Conservation (phyloP, 495 filamentous ascomycete genomes). For the Tuber calosporum region DNA sequence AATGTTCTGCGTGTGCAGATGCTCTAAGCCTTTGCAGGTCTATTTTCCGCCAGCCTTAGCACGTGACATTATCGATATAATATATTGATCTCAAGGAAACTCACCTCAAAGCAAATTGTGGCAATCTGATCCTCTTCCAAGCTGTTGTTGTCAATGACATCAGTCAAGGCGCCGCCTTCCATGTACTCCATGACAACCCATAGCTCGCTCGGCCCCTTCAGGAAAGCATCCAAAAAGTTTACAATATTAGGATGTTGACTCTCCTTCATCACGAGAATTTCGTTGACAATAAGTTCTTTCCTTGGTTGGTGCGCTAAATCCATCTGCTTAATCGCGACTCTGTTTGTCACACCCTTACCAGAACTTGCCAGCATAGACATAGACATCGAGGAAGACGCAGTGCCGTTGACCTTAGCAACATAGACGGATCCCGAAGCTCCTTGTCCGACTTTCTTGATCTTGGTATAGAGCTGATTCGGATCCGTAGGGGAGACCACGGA, state of each 20-base stretch:
- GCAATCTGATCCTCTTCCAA: conserved; percentile 96
- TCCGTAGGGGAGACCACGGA: conserved; percentile 90
- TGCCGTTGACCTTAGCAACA: conserved; percentile 77
- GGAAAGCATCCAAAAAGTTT: conserved; percentile 95
- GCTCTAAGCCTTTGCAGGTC: conserved; percentile 92
- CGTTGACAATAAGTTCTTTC: conserved; percentile 98
- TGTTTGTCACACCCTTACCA: conserved; percentile 45
- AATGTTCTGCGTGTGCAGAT: conserved; percentile 89
- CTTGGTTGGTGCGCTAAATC: conserved; percentile 92
- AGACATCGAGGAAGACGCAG: conserved; percentile 39
- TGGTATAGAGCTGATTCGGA: conserved; percentile 85
- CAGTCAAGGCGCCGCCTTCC: conserved; percentile 94
- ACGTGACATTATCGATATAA: background rate
- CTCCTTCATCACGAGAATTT: conserved; percentile 99
- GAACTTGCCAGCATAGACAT: conserved; percentile 33
- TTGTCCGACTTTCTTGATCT: conserved; percentile 99
- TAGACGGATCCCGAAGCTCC: conserved; percentile 97
- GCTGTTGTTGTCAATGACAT: conserved; percentile 95
- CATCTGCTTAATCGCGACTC: conserved; percentile 99
- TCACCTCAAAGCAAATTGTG: conserved; percentile 91
- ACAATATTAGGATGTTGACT: conserved; percentile 88
- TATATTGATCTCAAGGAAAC: conserved; percentile 19
- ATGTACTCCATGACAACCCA: conserved; percentile 99
- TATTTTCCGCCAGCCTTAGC: conserved; percentile 41
- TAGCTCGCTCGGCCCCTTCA: conserved; percentile 87